Percentiles rank a stretch among this genome's conserved stretches.
These are phyloP conservation scores for Fagus sylvatica DNA, from an alignment of 306 rosid species.

Conservation along the genomic window DNA sequence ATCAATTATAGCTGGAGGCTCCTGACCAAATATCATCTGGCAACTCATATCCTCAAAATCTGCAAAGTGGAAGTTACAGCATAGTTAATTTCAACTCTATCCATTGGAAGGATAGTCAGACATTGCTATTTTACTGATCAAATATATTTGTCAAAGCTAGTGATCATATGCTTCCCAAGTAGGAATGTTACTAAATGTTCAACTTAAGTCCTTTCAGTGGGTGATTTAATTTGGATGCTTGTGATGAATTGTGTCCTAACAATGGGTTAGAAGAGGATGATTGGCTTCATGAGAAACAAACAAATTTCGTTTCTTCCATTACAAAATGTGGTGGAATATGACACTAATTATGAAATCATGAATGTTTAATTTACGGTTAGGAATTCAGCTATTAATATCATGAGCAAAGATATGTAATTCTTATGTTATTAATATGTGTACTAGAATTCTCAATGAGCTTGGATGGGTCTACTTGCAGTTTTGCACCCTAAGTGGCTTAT, in stretches of 20 bases:
- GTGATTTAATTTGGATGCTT: slow-evolving; percentile 21
- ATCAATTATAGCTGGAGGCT: slow-evolving; percentile 62
- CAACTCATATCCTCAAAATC: slow-evolving; percentile 99
- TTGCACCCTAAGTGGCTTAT: slow-evolving; percentile 67
- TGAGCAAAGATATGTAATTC: slow-evolving; percentile 19
- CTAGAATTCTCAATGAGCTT: slow-evolving; percentile 37
- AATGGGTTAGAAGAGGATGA: slow-evolving; percentile 17
- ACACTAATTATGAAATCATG: slow-evolving; percentile 16
- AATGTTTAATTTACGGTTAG: slow-evolving; percentile 21
- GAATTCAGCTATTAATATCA: slow-evolving; percentile 21
- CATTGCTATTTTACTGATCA: slow-evolving; percentile 11
- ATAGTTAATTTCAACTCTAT: slow-evolving; percentile 11
- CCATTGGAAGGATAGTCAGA: background rate
- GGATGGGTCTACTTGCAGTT: slow-evolving; percentile 44
- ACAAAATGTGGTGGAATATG: slow-evolving; percentile 3
- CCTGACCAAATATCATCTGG: slow-evolving; percentile 91
- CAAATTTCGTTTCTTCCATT: slow-evolving; percentile 1
- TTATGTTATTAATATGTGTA: slow-evolving; percentile 23
- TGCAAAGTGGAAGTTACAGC: slow-evolving; percentile 39
- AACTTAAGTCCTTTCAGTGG: slow-evolving; percentile 15
- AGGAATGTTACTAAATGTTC: background rate
- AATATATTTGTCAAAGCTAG: slow-evolving; percentile 3
- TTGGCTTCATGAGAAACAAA: slow-evolving; percentile 36
- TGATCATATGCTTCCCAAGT: slow-evolving; percentile 13
- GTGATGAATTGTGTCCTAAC: slow-evolving; percentile 18